Percentiles rank a stretch among this genome's conserved stretches.
Conservation (phyloP, 305 asterid species). For the Petunia hybrid region DNA sequence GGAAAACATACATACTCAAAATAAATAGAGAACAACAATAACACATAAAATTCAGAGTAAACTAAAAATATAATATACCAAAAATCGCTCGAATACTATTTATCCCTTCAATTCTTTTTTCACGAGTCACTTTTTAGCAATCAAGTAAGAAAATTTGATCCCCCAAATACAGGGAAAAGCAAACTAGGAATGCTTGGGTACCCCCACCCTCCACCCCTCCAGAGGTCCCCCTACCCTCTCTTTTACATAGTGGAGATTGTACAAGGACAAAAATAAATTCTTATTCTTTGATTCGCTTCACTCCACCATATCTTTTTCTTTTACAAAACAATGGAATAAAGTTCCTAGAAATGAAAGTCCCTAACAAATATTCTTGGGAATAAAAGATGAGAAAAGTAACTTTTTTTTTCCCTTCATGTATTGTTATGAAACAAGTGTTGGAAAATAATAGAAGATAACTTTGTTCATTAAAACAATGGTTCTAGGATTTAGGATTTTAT, state of each 20-base stretch:
- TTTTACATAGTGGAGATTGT: conserved; percentile 53
- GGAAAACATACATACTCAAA: too few species aligned
- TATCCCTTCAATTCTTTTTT: too few species aligned
- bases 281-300: conserved; percentile 70
- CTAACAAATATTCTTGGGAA: conserved; percentile 25
- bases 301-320: conserved; percentile 54
- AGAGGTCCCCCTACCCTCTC: conserved; percentile 26
- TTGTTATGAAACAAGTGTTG: not conserved
- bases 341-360: conserved; percentile 30
- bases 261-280: conserved; percentile 47
- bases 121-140: not conserved
- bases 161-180: conserved; percentile 24
- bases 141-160: not conserved
- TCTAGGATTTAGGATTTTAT: too few species aligned
- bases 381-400: conserved; percentile 15
- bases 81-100: too few species aligned
- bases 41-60: too few species aligned
- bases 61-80: too few species aligned
- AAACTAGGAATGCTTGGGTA: conserved; percentile 10
- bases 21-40: too few species aligned
- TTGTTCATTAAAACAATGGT: not conserved
- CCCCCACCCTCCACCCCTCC: not conserved
- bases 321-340: conserved; percentile 52
- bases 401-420: not conserved
- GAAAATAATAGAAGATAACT: not conserved